Conservation (phyloP, 805 yeast genomes). For the Cyberlindnera saturnus region DNA sequence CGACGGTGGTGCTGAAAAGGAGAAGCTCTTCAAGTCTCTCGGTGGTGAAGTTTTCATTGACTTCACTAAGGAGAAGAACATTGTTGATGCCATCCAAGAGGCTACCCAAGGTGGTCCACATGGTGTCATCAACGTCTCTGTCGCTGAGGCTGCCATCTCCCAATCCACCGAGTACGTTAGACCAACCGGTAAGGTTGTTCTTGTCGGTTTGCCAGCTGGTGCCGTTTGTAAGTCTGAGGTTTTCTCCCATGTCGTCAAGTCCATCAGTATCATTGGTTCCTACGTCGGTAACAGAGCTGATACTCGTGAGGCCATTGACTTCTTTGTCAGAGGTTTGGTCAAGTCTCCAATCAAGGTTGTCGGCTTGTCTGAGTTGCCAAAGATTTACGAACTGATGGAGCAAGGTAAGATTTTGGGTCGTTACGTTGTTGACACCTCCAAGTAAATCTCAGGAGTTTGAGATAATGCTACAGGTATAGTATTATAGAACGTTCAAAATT, state of each 20-base stretch:
- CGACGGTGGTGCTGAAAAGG: slow-evolving; percentile 72
- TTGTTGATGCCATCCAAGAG: slow-evolving; percentile 39
- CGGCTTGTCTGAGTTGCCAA: slow-evolving; percentile 66
- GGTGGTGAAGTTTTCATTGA: slow-evolving; percentile 68
- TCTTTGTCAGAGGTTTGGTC: slow-evolving; percentile 66
- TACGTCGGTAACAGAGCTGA: slow-evolving; percentile 89
- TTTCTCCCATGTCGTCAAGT: slow-evolving; percentile 48
- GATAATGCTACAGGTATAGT: not conserved
- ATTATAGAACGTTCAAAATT: not conserved
- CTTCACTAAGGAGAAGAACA: slow-evolving; percentile 45
- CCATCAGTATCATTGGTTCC: slow-evolving; percentile 59
- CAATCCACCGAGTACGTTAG: slow-evolving; percentile 49
- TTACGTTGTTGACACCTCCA: slow-evolving; percentile 30
- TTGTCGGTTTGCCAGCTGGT: slow-evolving; percentile 59
- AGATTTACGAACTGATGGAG: slow-evolving; percentile 72
- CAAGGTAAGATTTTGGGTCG: slow-evolving; percentile 83
- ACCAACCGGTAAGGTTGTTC: slow-evolving; percentile 53
- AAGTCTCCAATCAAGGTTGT: slow-evolving; percentile 69
- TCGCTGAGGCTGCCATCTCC: slow-evolving; percentile 47
- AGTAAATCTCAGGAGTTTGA: slow-evolving; percentile 2
- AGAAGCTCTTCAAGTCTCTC: slow-evolving; percentile 42
- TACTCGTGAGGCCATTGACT: slow-evolving; percentile 73
- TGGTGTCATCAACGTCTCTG: slow-evolving; percentile 38
- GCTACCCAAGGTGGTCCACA: slow-evolving; percentile 65
- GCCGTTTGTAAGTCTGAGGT: slow-evolving; percentile 48